phyloP scores from a whole-genome alignment of 331 rosid species.

The Prunus yedoensis region DNA sequence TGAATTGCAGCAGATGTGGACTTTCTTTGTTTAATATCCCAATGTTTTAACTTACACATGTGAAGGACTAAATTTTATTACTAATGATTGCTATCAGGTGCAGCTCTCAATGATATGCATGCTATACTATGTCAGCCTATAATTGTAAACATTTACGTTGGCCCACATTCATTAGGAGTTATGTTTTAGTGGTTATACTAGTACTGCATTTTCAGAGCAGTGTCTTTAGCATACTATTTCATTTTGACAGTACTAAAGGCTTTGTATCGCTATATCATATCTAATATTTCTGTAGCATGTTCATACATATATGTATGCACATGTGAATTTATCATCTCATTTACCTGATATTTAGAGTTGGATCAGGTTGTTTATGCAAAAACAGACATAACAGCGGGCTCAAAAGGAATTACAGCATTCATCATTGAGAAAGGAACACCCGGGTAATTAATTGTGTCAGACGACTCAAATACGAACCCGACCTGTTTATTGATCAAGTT shows the following conservation, averaged over 20 bases:
- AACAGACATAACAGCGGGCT: constrained; percentile 75
- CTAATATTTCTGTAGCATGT: not conserved
- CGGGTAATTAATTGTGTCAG: constrained; percentile 41
- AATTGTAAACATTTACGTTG: not conserved
- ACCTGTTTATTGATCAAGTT: too few relatives aligned
- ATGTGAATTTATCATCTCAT: not conserved
- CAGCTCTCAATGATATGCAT: not conserved
- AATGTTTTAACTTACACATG: not conserved
- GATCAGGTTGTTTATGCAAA: constrained; percentile 91
- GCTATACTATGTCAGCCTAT: not conserved
- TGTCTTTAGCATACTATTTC: not conserved
- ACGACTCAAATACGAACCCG: too few relatives aligned
- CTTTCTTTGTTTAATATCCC: not conserved
- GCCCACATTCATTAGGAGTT: not conserved
- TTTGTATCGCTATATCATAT: not conserved
- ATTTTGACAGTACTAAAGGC: not conserved
- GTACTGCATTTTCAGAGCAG: not conserved
- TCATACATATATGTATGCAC: not conserved
- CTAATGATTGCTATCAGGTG: not conserved
- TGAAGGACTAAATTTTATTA: not conserved
- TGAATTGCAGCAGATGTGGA: not conserved
- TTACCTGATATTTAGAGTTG: constrained; percentile 19
- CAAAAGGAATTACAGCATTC: constrained; percentile 96
- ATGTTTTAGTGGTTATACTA: not conserved
- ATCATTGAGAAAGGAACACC: constrained; percentile 95